Base-by-base conservation (phyloP, 164 flowering plant genomes). In the Nelumbo lutea region DNA sequence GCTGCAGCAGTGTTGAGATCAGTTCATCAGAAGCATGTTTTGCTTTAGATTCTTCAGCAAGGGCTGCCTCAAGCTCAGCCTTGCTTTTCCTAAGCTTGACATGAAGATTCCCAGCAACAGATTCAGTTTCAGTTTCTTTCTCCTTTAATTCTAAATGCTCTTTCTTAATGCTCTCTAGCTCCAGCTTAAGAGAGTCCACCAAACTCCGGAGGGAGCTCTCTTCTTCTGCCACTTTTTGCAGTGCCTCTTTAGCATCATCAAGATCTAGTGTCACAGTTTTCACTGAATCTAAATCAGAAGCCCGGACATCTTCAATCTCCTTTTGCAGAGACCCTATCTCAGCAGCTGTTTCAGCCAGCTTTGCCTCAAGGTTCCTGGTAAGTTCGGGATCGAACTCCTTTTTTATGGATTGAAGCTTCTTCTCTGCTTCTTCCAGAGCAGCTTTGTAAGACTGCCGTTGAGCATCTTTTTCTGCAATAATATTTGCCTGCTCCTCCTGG, bases 211-310 rank as follows among this genome's bases (percentile, higher is more conserved):
- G 84, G 8, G 83, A 71, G 78, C 59, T 83, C 70, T 87, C 93
- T 79, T 93, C 98, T 77, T 89, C 97, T 38, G 83, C 89, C 0
- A 90, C 85, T 75, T 85, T 90, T 14, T 83, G 90, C 63, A 96
- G 74, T 9, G 88, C 76, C 53, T 79, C 89, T 77, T 90, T 95
- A 46, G 97, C 96, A 83, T 67, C 88, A 76, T 89, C 91, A 59
- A 95, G 84, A 75, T 90, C 91, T 11, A 72, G 75, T 9, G 93
- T 86, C 43, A 90, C 85, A 63, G 52, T 79, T 78, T 43, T 80
- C 53, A 85, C 86, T 65, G 90, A 82, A 65, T 86, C 93, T 59
- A 90, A 62, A 75, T 92, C 96, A 55, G 85, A 81, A 75, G 86
- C 83, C 76, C 75, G 84, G 0, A 78, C 82, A 77, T 65, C 80